Evolutionary conservation across 2,329 filamentous ascomycete species (phyloP).

Genomic region (Sporothrix humicola): DNA sequence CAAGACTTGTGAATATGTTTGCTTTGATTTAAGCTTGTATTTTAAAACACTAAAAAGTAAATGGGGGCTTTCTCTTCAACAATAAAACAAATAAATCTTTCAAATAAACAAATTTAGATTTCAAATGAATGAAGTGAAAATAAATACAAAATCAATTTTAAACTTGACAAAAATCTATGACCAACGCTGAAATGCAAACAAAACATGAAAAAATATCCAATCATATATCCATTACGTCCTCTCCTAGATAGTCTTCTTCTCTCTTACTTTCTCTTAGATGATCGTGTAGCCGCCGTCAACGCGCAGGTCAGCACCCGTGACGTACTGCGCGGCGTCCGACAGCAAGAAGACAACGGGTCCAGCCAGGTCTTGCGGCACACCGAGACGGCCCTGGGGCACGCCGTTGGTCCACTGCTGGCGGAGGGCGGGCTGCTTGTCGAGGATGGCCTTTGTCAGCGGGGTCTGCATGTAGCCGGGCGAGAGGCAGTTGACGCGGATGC

Average conservation of each 20-base stretch:
- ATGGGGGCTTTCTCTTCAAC: no score
- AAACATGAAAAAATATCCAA: neutral
- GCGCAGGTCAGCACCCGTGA: conserved; percentile 74
- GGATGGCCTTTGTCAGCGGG: conserved; percentile 90
- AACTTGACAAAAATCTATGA: neutral
- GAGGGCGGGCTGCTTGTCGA: conserved; percentile 89
- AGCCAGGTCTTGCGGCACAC: conserved; percentile 88
- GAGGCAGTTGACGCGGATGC: conserved; percentile 94
- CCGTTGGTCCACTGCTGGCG: conserved; percentile 89
- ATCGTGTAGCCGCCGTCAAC: conserved; percentile 91
- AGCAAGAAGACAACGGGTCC: conserved; percentile 87
- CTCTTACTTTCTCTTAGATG: conserved; percentile 55
- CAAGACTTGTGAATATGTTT: no score
- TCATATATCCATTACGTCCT: neutral
- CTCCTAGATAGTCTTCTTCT: no score
- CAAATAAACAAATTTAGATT: neutral
- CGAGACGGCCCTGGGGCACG: conserved; percentile 94
- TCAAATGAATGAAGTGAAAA: neutral
- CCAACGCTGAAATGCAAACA: neutral
- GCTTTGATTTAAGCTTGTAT: no score
- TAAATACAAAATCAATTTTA: neutral
- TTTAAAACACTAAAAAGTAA: no score
- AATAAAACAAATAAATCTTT: neutral
- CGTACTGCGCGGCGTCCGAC: conserved; percentile 77
- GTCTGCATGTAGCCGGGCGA: conserved; percentile 97